phyloP scores from a whole-genome alignment of 805 yeast genomes.

The Candida chilensis region DNA sequence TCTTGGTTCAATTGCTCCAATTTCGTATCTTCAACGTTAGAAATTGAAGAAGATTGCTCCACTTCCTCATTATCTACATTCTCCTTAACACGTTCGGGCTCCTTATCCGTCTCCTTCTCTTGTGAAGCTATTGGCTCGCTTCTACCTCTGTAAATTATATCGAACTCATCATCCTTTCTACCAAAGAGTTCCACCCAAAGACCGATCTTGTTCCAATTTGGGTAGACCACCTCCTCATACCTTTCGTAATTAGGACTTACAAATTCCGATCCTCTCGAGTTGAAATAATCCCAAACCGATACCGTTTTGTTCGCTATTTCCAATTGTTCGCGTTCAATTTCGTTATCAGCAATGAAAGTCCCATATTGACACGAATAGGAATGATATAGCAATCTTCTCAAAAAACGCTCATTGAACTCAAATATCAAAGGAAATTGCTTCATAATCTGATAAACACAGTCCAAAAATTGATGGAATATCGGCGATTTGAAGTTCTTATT shows the following conservation, averaged over 20 bases:
- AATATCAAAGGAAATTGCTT: slow-evolving; percentile 64
- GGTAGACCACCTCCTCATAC: slow-evolving; percentile 43
- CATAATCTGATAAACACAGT: slow-evolving; percentile 74
- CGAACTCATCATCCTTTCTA: slow-evolving; percentile 49
- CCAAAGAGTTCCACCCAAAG: slow-evolving; percentile 93
- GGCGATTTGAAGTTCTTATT: slow-evolving; percentile 58
- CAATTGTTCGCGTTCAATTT: slow-evolving; percentile 45
- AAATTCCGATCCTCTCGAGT: slow-evolving; percentile 66
- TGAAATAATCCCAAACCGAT: slow-evolving; percentile 91
- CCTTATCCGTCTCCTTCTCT: too few relatives aligned
- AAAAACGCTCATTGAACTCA: slow-evolving; percentile 83
- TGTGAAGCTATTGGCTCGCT: too few relatives aligned
- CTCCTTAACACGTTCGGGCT: too few relatives aligned
- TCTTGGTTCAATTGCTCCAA: too few relatives aligned
- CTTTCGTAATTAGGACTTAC: slow-evolving; percentile 36
- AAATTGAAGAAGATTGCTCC: too few relatives aligned
- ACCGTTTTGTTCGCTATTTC: slow-evolving; percentile 42
- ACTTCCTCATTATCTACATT: too few relatives aligned
- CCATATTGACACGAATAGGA: slow-evolving; percentile 93
- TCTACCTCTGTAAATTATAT: too few relatives aligned
- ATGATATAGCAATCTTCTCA: slow-evolving; percentile 80
- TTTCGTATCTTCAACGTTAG: too few relatives aligned
- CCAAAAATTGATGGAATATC: slow-evolving; percentile 88
- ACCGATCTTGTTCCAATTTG: slow-evolving; percentile 50
- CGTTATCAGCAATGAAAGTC: slow-evolving; percentile 72